Base-by-base conservation (phyloP, 2,329 filamentous ascomycete species). In the Colletotrichum gloeosporioides region DNA sequence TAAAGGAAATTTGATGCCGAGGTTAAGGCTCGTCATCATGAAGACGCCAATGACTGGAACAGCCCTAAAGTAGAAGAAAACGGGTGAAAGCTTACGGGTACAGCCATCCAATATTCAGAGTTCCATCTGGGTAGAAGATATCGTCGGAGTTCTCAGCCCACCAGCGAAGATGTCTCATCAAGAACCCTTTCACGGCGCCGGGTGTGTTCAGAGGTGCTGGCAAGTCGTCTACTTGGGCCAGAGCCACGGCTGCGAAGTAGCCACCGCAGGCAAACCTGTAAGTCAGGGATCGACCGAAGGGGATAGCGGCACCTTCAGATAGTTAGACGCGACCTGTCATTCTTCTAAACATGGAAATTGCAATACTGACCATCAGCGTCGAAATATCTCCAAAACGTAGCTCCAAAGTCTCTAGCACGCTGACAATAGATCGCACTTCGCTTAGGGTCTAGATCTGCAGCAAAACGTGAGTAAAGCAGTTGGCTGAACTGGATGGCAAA, bases 401-500 rank as follows among this genome's bases (percentile, higher is more conserved):
- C 27, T 0, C 84, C 85, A 79, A 89, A 90, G 1, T 85, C 80
- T 29, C 80, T 81, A 0, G 88, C 89, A 29, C 83, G 81, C 31
- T 83, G 75, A 32, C 81, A 81, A 78, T 87, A 90, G 10, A 73
- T 77, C 13, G 81, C 81, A 6, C 83, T 84, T 25, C 88, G 80
- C 34, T 80, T 77, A 0, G 82, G 80, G 65, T 90, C 88, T 4
- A 87, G 57, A 18, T 88, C 85, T 1, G 78, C 74, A 0, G 87
- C 87, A 75, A 88, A 87, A 9, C 84, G 86, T 1, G 84, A 82
- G 75, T 88, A 90, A 0, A 89, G 80, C 4, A 90, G 79, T 73
- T 90, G 88, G 3, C 84, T 86, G 39, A 89, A 90, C 71, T 90
- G 89, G 10, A 90, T 88, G 0, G 89, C 89, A 71, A 90, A 90